These are phyloP conservation scores for Leishmania arabica DNA, from an alignment of 208 protist species.

Conservation along the genomic window DNA sequence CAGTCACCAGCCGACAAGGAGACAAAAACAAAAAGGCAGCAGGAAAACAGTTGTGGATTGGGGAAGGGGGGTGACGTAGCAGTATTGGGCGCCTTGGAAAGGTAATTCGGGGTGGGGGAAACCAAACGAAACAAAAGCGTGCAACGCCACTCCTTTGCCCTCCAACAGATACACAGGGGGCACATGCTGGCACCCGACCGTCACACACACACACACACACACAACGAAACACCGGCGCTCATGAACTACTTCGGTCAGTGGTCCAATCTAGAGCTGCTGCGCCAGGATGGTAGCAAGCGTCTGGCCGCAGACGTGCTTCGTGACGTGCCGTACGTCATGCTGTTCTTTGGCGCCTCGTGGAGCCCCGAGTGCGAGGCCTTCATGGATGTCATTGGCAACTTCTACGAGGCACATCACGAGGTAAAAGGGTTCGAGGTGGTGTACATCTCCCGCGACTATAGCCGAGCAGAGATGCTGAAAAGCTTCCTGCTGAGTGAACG, in stretches of 20 bases:
- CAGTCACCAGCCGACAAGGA: neutral
- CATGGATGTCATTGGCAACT: slow-evolving; percentile 25
- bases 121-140: neutral
- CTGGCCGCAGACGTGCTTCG: slow-evolving; percentile 30
- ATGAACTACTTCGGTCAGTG: slow-evolving; percentile 61
- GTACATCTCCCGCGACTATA: slow-evolving; percentile 33
- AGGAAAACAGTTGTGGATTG: neutral
- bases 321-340: slow-evolving; percentile 24
- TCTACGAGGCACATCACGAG: slow-evolving; percentile 32
- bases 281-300: slow-evolving; percentile 28
- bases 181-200: neutral
- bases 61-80: neutral
- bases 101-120: too few species aligned
- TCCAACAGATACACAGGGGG: slow-evolving; percentile 10
- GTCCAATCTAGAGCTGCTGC: slow-evolving; percentile 35
- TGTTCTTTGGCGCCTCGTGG: slow-evolving; percentile 45
- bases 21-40: neutral
- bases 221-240: neutral
- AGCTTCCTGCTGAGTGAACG: slow-evolving; percentile 22
- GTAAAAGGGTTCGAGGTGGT: slow-evolving; percentile 26
- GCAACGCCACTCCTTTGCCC: neutral
- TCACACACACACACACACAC: neutral
- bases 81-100: neutral
- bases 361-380: slow-evolving; percentile 13
- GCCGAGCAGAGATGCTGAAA: slow-evolving; percentile 21